Percentiles rank a stretch among this genome's conserved stretches.
Evolutionary conservation across 2,329 filamentous ascomycete species (phyloP).

Genomic region (Aureobasidium mangrovei): DNA sequence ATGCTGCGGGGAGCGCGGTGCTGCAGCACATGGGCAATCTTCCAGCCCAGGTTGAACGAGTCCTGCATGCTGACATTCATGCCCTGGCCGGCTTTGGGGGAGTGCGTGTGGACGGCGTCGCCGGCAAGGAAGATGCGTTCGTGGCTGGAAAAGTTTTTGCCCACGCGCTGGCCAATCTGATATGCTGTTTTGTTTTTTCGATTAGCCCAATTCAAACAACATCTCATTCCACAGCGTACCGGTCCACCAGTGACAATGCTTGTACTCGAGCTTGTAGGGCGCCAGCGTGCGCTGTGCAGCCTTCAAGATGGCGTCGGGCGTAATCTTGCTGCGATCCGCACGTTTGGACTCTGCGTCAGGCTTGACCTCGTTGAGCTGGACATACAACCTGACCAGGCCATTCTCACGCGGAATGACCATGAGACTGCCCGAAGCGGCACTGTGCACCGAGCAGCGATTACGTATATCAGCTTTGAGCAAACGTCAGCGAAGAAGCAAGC

Average conservation of each 20-base stretch:
- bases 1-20: constrained; percentile 21
- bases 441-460: constrained; percentile 70
- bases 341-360: constrained; percentile 32
- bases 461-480: constrained; percentile 53
- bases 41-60: constrained; percentile 51
- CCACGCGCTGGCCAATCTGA: constrained; percentile 43
- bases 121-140: constrained; percentile 61
- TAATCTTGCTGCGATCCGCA: constrained; percentile 54
- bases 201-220: too few relatives aligned
- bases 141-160: constrained; percentile 46
- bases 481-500: too few relatives aligned
- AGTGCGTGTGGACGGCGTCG: constrained; percentile 49
- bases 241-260: constrained; percentile 58
- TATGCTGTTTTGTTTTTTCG: constrained; percentile 40
- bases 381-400: constrained; percentile 9
- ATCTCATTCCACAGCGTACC: too few relatives aligned
- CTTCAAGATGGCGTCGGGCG: constrained; percentile 52
- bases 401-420: constrained; percentile 67
- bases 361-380: constrained; percentile 31
- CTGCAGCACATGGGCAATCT: constrained; percentile 44
- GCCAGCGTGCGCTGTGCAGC: constrained; percentile 55
- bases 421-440: constrained; percentile 55
- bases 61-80: constrained; percentile 70
- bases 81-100: constrained; percentile 58
- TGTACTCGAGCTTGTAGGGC: constrained; percentile 58